Percentiles rank a stretch among this genome's conserved stretches.
phyloP scores from a whole-genome alignment of 768 basidiomycete species.

The Suillus cothurnatus region DNA sequence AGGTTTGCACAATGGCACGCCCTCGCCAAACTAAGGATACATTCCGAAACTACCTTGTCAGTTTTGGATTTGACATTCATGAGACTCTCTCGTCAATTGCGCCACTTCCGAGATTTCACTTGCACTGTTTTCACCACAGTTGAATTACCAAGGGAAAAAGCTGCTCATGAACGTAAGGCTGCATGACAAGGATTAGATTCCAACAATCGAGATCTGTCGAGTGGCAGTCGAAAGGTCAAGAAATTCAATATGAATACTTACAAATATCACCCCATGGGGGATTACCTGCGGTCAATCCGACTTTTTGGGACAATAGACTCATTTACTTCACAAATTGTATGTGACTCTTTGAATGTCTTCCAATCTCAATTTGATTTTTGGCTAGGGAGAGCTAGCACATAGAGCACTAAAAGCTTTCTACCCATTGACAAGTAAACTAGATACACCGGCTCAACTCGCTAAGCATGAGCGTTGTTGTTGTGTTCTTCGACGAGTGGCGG shows the following conservation, averaged over 20 bases:
- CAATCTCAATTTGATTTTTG: not conserved
- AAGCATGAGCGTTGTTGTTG: not conserved
- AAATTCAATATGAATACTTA: no score
- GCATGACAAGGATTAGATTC: no score
- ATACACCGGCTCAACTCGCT: not conserved
- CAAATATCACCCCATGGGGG: no score
- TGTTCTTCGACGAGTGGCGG: not conserved
- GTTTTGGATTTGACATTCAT: not conserved
- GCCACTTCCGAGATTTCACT: slow-evolving; percentile 31
- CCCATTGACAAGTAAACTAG: not conserved
- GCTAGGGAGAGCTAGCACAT: not conserved
- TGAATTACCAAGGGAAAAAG: slow-evolving; percentile 42
- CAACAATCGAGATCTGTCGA: slow-evolving; percentile 2
- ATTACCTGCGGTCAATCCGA: no score
- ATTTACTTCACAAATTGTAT: slow-evolving; percentile 24
- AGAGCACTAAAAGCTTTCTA: not conserved
- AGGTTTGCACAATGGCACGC: slow-evolving; percentile 17
- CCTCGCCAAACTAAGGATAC: slow-evolving; percentile 28
- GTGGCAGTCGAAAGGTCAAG: no score
- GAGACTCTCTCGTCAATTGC: slow-evolving; percentile 27
- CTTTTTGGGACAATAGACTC: slow-evolving; percentile 22
- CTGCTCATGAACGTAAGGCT: slow-evolving; percentile 22
- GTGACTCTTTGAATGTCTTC: not conserved
- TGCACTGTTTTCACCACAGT: slow-evolving; percentile 28
- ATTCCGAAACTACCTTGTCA: slow-evolving; percentile 20